A percentile compares a stretch with the other conserved stretches of the same genome.
Conservation (phyloP, 306 rosid genomes). For the Urtica urens region DNA sequence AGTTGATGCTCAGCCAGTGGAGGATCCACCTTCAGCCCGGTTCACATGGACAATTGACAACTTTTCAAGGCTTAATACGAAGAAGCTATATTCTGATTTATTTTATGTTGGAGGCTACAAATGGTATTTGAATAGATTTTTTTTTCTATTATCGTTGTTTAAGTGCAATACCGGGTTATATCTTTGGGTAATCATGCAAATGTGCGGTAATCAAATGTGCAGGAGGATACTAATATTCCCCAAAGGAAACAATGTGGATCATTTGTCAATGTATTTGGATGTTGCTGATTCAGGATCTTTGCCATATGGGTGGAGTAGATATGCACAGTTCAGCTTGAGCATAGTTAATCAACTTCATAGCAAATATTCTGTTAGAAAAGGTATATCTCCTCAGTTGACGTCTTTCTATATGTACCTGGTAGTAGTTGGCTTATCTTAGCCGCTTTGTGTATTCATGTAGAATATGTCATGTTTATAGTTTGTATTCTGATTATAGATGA, state of each 20-base stretch:
- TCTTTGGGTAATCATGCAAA: neutral
- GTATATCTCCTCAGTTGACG: conserved; percentile 14
- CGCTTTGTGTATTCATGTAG: too few relatives aligned
- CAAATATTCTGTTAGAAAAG: conserved; percentile 25
- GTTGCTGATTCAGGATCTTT: conserved; percentile 23
- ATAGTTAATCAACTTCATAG: conserved; percentile 22
- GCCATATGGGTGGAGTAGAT: conserved; percentile 34
- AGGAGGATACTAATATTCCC: conserved; percentile 31
- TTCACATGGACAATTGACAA: conserved; percentile 28
- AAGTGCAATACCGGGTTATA: neutral
- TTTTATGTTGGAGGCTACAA: conserved; percentile 28
- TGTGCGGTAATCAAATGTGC: conserved; percentile 1
- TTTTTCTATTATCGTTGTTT: neutral
- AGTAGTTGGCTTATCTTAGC: too few relatives aligned
- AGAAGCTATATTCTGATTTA: conserved; percentile 23
- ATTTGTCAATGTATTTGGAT: conserved; percentile 27
- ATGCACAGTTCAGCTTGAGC: conserved; percentile 26
- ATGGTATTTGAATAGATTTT: conserved; percentile 14
- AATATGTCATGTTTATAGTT: too few relatives aligned
- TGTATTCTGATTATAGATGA: too few relatives aligned
- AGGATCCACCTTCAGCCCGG: conserved; percentile 27
- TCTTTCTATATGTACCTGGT: too few relatives aligned
- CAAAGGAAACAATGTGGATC: conserved; percentile 32
- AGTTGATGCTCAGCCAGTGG: conserved; percentile 25
- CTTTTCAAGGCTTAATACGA: conserved; percentile 24